phyloP scores from a whole-genome alignment of 345 rosid species.

The Salix caprea region DNA sequence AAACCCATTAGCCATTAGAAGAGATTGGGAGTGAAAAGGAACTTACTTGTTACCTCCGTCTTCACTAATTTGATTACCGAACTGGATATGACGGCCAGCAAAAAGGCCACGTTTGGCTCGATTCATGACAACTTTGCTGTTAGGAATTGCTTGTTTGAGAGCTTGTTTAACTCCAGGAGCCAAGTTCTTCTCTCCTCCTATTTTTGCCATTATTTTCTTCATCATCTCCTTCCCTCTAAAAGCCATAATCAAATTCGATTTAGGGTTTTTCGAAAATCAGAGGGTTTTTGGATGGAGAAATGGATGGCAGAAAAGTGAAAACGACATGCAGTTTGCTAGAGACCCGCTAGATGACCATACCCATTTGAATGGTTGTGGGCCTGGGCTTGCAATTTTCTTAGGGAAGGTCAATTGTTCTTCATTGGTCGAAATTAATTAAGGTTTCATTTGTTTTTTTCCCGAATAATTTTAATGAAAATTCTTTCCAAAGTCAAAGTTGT shows the following conservation, averaged over 20 bases:
- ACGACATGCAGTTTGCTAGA: too few relatives aligned
- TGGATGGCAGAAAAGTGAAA: too few relatives aligned
- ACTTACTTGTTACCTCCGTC: conserved; percentile 88
- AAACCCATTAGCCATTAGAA: not conserved
- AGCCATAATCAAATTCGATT: conserved; percentile 44
- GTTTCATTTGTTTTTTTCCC: too few relatives aligned
- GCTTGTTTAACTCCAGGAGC: conserved; percentile 57
- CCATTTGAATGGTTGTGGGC: too few relatives aligned
- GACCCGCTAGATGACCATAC: too few relatives aligned
- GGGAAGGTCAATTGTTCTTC: too few relatives aligned
- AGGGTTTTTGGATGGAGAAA: too few relatives aligned
- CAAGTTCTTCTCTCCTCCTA: conserved; percentile 62
- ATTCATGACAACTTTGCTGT: conserved; percentile 66
- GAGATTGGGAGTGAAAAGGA: not conserved
- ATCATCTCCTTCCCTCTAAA: conserved; percentile 83
- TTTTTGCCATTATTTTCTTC: conserved; percentile 73
- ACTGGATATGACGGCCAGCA: conserved; percentile 91
- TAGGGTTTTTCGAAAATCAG: too few relatives aligned
- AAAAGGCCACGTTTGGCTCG: conserved; percentile 82
- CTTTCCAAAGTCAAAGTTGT: too few relatives aligned
- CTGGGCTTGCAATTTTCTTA: too few relatives aligned
- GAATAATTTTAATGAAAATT: too few relatives aligned
- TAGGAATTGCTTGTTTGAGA: conserved; percentile 65
- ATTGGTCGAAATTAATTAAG: too few relatives aligned
- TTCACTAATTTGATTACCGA: conserved; percentile 84